Conservation (phyloP, 2,329 filamentous ascomycete genomes). For the Cercospora sp. region DNA sequence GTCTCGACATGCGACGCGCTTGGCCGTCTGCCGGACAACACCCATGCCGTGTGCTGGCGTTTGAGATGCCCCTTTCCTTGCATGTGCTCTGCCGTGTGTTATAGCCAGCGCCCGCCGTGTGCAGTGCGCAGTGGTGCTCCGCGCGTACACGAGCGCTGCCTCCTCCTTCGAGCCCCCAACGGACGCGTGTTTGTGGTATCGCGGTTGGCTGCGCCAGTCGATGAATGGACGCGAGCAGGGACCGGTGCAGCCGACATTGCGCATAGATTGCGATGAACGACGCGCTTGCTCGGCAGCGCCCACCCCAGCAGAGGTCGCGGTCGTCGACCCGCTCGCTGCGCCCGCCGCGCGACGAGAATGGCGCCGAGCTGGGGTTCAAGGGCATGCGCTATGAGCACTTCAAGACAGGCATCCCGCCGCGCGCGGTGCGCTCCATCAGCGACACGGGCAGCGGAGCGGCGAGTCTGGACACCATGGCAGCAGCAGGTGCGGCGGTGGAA, state of each 20-base stretch:
- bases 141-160: neutral
- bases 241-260: neutral
- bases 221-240: neutral
- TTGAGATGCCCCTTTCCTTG: constrained; percentile 15
- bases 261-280: constrained; percentile 10
- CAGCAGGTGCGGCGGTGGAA: neutral
- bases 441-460: neutral
- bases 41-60: constrained; percentile 7
- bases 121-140: neutral
- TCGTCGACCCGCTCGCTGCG: constrained; percentile 3
- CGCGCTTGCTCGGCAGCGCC: neutral
- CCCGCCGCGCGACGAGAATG: neutral
- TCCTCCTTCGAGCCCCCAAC: neutral
- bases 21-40: neutral
- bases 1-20: neutral
- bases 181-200: neutral
- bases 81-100: constrained; percentile 5
- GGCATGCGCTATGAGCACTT: constrained; percentile 18
- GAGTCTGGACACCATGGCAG: constrained; percentile 8
- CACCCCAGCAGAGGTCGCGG: constrained; percentile 1
- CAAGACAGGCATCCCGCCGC: constrained; percentile 9
- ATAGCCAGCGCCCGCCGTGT: neutral
- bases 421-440: constrained; percentile 6
- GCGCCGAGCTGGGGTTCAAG: neutral
- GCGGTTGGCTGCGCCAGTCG: neutral